Conservation (phyloP, 352 stramenopile genomes). For the Blastocystis sp. region DNA sequence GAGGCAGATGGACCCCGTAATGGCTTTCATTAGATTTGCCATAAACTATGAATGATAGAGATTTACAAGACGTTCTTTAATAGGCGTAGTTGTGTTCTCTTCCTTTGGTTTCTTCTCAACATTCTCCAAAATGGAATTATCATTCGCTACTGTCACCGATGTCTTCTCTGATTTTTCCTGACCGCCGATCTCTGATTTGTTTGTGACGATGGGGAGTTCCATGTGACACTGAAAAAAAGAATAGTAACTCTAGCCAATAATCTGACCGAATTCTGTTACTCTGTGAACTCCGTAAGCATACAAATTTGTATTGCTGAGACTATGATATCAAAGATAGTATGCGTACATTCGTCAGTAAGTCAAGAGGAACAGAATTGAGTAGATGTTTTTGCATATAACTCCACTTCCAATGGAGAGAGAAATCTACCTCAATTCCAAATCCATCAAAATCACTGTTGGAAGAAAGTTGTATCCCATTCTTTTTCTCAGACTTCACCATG, state of each 20-base stretch:
- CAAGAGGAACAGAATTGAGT: neutral
- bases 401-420: too few relatives aligned
- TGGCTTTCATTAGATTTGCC: conserved; percentile 57
- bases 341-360: neutral
- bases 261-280: neutral
- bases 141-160: neutral
- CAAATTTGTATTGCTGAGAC: neutral
- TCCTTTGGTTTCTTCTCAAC: neutral
- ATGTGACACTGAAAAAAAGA: neutral
- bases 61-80: too few relatives aligned
- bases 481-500: neutral
- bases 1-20: conserved; percentile 47
- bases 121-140: neutral
- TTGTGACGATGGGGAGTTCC: neutral
- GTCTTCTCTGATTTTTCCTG: neutral
- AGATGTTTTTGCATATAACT: too few relatives aligned
- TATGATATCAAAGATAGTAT: neutral
- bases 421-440: too few relatives aligned
- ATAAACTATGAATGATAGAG: conserved; percentile 7
- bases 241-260: neutral
- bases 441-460: too few relatives aligned
- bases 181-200: too few relatives aligned
- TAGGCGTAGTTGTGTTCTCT: neutral
- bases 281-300: neutral
- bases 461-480: neutral